Base-by-base conservation (phyloP, 805 yeast genomes). In the Yamadazyma endophytica region DNA sequence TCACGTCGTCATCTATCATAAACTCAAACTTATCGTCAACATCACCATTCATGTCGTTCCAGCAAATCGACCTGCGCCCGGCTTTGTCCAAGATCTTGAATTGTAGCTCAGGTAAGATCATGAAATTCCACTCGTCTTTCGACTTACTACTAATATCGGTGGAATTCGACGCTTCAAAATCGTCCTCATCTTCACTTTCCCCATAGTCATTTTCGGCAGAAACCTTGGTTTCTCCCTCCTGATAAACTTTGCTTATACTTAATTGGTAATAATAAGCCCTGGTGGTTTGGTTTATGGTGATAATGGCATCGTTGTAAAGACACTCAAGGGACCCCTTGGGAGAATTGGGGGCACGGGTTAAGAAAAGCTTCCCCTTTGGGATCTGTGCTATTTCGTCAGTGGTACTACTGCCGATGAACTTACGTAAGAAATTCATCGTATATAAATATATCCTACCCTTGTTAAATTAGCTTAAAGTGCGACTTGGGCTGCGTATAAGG, bases 311-410 rank as follows among this genome's bases (percentile, higher is more conserved):
- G 37, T 77, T 80, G 56, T 78, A 89, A 13, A 87, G 65, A 47
- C 89, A 82, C 56, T 92, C 97, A 21, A 78, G 65, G 16, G 79
- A 88, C 6, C 96, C 89, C 52, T 87, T 86, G 9, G 96, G 96
- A 2, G 95, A 84, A 14, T 68, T 70, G 5, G 84, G 82, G 1
- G 84, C 70, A 29, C 97, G 65, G 12, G 82, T 70, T 26, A 90
- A 65, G 49, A 69, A 83, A 28, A 90, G 68, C 57, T 79, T 81
- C 3, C 97, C 97, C 0, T 82, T 72, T 2, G 95, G 86, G 29
- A 92, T 68, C 47, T 73, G 68, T 7, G 78, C 75, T 19, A 86
- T 56, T 36, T 78, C 82, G 46, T 79, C 80, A 21, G 72, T 70
- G 8, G 78, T 61, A 17, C 70, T 63, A 11, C 73, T 59, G 3